Evolutionary conservation across 345 rosid genomes (phyloP), one percentile per base, ranked within the genome.

Genomic region (Citrus reticulata): DNA sequence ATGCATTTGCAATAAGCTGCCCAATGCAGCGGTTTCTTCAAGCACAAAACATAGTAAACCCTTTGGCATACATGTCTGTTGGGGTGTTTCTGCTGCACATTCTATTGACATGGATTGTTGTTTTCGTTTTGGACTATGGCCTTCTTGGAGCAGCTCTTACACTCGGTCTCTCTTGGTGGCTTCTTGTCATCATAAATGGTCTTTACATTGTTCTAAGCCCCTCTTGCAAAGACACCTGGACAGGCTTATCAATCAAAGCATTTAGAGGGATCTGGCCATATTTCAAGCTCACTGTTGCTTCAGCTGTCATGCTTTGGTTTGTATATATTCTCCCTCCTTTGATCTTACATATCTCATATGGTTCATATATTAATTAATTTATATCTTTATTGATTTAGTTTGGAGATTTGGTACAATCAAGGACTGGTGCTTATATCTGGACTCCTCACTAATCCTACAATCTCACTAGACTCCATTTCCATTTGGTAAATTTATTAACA

Each of bases 361-460:
- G 14, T 72, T 70, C 46, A 46, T 68, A 16, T 42, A 14, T 46
- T n/a, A 22, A 69, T 20, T 72, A 65, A 51, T 57, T 27, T 27
- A 32, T 51, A 59, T 32, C 42, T 54, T 54, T 58, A n/a, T 30
- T 60, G n/a, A 29, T 83, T 83, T 60, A 96, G 97, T 77, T 91
- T 96, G 91, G 99, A 96, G 90, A 89, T 96, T 73, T 96, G 99
- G 97, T 96, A 94, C 88, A 88, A 72, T 80, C 99, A 96, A 90
- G 99, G 97, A 71, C 83, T 96, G 80, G 98, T 96, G 77, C 85
- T 96, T 9, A 83, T 96, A 42, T 89, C 97, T 8, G 99, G 99
- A 37, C 89, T 91, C 42, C 99, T 96, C 66, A 4, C 93, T 13
- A 77, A 89, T 77, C 92, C 99, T 2, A 91, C 94, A 35, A 78